These are phyloP conservation scores for Plasmodium vivax DNA, from an alignment of 169 alveolate species.

Conservation along the genomic window DNA sequence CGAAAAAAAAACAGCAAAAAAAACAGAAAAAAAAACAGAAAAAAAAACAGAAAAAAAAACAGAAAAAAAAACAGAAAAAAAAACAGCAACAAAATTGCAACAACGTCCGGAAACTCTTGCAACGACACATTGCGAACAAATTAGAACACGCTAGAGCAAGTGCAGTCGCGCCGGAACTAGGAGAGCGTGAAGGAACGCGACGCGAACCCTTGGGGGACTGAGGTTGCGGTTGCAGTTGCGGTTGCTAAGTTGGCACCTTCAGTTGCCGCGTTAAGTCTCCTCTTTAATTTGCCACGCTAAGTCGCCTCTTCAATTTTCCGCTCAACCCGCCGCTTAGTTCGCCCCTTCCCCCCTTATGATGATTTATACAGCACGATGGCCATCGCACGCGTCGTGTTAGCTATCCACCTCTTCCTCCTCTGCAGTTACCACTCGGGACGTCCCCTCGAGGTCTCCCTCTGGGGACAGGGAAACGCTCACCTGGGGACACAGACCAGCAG, in stretches of 20 bases:
- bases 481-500: neutral
- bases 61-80: neutral
- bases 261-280: neutral
- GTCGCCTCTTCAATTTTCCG: neutral
- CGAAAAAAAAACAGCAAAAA: neutral
- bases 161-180: neutral
- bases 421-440: neutral
- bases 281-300: no score
- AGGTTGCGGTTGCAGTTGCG: neutral
- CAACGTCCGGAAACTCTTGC: neutral
- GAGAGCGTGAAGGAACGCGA: neutral
- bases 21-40: neutral
- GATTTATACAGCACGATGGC: slow-evolving; percentile 1
- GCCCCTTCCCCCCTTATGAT: neutral
- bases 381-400: neutral
- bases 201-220: neutral
- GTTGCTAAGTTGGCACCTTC: neutral
- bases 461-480: neutral
- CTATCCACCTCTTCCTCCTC: neutral
- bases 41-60: neutral
- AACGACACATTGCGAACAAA: neutral
- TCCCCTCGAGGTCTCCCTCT: neutral
- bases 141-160: neutral
- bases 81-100: neutral
- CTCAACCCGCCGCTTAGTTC: neutral